Evolutionary conservation across 2,329 filamentous ascomycete species (phyloP).

Genomic region (Fusarium subtropicale): DNA sequence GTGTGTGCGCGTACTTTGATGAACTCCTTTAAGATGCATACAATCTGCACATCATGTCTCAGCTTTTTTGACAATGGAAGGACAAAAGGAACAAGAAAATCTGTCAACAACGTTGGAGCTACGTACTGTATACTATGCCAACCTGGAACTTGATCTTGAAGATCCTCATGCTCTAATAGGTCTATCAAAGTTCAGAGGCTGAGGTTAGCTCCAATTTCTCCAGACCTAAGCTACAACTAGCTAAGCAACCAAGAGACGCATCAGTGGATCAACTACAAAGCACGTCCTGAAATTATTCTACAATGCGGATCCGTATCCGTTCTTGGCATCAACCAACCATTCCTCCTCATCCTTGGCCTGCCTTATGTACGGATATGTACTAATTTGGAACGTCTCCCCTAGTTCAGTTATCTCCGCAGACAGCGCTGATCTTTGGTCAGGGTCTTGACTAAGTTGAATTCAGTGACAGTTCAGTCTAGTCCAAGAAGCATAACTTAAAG

Average conservation of each 20-base stretch:
- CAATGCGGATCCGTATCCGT: neutral
- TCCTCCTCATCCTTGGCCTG: neutral
- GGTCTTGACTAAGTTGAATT: constrained; percentile 3
- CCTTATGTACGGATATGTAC: neutral
- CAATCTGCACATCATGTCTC: neutral
- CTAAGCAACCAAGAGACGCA: neutral
- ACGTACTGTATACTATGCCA: neutral
- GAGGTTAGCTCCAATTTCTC: neutral
- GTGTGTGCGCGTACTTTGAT: neutral
- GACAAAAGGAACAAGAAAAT: neutral
- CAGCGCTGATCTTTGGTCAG: neutral
- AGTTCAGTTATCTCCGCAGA: neutral
- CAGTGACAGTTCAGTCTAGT: neutral
- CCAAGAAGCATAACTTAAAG: neutral
- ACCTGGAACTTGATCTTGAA: neutral
- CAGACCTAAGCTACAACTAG: neutral
- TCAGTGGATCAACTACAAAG: constrained; percentile 1
- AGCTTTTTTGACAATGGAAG: neutral
- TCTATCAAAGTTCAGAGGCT: neutral
- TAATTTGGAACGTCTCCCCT: neutral
- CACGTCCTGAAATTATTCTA: neutral
- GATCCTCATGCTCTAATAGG: neutral
- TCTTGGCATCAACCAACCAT: neutral
- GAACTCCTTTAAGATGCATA: neutral
- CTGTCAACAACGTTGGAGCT: neutral